Base-by-base conservation (phyloP, 345 rosid genomes). In the Litchi chinensis region DNA sequence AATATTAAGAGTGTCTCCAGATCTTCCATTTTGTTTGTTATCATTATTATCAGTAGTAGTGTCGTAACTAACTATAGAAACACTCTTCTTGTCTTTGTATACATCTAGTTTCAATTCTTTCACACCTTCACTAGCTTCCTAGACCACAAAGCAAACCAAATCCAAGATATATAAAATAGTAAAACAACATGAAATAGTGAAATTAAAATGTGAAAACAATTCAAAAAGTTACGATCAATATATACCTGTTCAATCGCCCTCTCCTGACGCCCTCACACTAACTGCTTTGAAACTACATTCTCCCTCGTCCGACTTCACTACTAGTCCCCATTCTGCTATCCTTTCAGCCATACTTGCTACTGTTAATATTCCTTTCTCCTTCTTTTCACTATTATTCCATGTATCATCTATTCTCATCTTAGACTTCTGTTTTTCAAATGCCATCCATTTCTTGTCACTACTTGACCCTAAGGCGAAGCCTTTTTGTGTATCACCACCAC, bases 271-370 rank as follows among this genome's bases (percentile, higher is more conserved):
- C 70, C 69, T 71, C 70, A 24, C 44, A 68, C 39, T 24, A 68
- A 69, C 60, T 26, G 88, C 71, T 77, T 84, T 86, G 87, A 91
- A 90, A 73, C 85, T 82, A 32, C 86, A 88, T 71, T 85, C 89
- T 56, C 88, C 91, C 0, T 68, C 75, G 10, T 83, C 89, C 8
- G 91, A 77, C 82, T 74, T 83, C 85, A 92, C 87, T 9, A 84
- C 86, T 8, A 92, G 81, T 50, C 98, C 99, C 99, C 99, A 95
- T 79, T 92, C 98, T 28, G 95, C 97, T n/a, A n/a, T n/a, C n/a
- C n/a, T n/a, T n/a, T n/a, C n/a, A n/a, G n/a, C n/a, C n/a, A n/a
- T n/a, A n/a, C n/a, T n/a, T n/a, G n/a, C n/a, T n/a, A n/a, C n/a
- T n/a, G n/a, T n/a, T n/a, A n/a, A n/a, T n/a, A n/a, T n/a, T n/a